Conservation (phyloP, 306 rosid species). For the Fagus sylvatica region DNA sequence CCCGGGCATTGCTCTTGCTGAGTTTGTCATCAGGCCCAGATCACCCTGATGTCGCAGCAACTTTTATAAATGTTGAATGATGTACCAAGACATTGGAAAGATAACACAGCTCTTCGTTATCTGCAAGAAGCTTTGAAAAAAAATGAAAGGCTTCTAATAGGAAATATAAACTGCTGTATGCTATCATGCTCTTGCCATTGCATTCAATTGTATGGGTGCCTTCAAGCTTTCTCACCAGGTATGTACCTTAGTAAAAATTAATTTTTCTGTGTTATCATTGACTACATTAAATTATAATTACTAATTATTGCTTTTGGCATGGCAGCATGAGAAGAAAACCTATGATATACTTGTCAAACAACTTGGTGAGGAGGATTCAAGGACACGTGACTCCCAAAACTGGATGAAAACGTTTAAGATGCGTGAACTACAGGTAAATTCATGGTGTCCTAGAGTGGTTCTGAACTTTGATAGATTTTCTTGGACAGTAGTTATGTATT, state of each 20-base stretch:
- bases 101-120: constrained; percentile 97
- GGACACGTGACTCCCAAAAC: constrained; percentile 88
- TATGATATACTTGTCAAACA: constrained; percentile 95
- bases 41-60: constrained; percentile 98
- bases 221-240: constrained; percentile 98
- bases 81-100: constrained; percentile 98
- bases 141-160: constrained; percentile 94
- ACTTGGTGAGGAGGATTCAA: constrained; percentile 93
- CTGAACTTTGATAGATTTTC: background rate
- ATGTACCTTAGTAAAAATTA: constrained; percentile 3
- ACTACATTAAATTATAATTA: background rate
- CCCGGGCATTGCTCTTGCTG: constrained; percentile 88
- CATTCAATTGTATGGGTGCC: constrained; percentile 98
- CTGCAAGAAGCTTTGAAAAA: constrained; percentile 97
- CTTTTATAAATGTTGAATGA: constrained; percentile 93
- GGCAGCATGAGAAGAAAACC: constrained; percentile 95
- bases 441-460: background rate
- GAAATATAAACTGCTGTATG: constrained; percentile 99
- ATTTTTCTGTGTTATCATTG: background rate
- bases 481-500: background rate
- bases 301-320: constrained; percentile 26
- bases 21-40: constrained; percentile 97
- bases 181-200: constrained; percentile 97
- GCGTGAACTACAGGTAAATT: constrained; percentile 90
- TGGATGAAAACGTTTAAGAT: constrained; percentile 97